phyloP scores from a whole-genome alignment of 2,329 filamentous ascomycete genomes.

The Aspergillus novoparasiticus region DNA sequence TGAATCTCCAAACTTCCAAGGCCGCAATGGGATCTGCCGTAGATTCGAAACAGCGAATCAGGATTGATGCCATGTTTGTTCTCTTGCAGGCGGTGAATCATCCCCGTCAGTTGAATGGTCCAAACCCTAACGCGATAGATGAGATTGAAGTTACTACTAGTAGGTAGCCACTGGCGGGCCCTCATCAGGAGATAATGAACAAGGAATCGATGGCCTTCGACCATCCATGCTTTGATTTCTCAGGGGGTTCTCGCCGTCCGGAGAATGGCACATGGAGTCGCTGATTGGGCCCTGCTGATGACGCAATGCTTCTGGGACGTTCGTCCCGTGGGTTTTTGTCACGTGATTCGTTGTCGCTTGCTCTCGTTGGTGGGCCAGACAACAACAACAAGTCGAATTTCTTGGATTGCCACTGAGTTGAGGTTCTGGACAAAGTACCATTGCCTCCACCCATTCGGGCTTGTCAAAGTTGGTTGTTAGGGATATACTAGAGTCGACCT shows the following conservation, averaged over 20 bases:
- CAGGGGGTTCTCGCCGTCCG: slow-evolving; percentile 16
- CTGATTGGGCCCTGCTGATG: slow-evolving; percentile 22
- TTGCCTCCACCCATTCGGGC: neutral
- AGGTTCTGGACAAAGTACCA: slow-evolving; percentile 3
- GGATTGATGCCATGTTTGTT: slow-evolving; percentile 5
- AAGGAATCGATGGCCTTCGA: slow-evolving; percentile 2
- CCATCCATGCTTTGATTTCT: slow-evolving; percentile 7
- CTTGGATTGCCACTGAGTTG: slow-evolving; percentile 19
- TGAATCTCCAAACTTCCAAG: slow-evolving; percentile 1
- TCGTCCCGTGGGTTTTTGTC: slow-evolving; percentile 14
- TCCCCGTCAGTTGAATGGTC: slow-evolving; percentile 6
- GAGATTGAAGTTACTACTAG: neutral
- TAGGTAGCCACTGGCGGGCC: slow-evolving; percentile 1
- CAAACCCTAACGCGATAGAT: neutral
- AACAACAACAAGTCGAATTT: slow-evolving; percentile 1
- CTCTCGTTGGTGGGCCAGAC: slow-evolving; percentile 12
- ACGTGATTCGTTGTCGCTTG: slow-evolving; percentile 15
- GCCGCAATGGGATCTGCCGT: slow-evolving; percentile 12
- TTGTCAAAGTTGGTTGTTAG: neutral
- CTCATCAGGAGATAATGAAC: slow-evolving; percentile 5
- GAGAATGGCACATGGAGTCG: slow-evolving; percentile 9
- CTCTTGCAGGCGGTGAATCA: slow-evolving; percentile 14
- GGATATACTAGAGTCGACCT: neutral
- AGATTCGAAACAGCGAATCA: slow-evolving; percentile 13
- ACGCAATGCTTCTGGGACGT: slow-evolving; percentile 20